Evolutionary conservation across 2,329 filamentous ascomycete genomes (phyloP).

Genomic region (Shiraia sp.): DNA sequence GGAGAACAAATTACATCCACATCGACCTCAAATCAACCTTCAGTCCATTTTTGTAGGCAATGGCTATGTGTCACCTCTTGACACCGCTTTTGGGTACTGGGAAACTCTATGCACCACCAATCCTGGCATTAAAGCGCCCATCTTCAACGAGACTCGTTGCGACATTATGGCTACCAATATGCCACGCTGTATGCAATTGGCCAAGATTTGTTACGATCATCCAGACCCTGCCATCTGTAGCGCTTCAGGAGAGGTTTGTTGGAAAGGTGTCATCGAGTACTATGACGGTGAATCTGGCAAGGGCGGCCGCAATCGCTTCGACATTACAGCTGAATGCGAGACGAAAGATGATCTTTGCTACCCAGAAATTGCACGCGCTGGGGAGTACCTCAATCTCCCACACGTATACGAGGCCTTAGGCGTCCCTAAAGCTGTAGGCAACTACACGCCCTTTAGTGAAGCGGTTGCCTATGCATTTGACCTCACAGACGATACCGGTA

Average conservation of each 20-base stretch:
- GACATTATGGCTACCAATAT: constrained; percentile 52
- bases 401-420: constrained; percentile 38
- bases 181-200: constrained; percentile 51
- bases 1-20: constrained; percentile 49
- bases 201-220: constrained; percentile 45
- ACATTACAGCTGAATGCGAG: constrained; percentile 48
- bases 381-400: constrained; percentile 41
- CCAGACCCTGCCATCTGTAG: constrained; percentile 49
- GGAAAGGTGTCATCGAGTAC: constrained; percentile 43
- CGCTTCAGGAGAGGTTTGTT: constrained; percentile 44
- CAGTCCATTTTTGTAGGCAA: constrained; percentile 54
- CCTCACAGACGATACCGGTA: constrained; percentile 29
- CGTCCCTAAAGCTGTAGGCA: constrained; percentile 37
- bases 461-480: constrained; percentile 33
- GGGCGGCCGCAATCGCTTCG: constrained; percentile 49
- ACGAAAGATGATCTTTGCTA: constrained; percentile 47
- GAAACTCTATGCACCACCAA: constrained; percentile 54
- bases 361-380: constrained; percentile 29
- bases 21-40: constrained; percentile 48
- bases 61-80: constrained; percentile 49
- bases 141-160: constrained; percentile 53
- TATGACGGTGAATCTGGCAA: constrained; percentile 48
- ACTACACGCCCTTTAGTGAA: constrained; percentile 33
- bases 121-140: constrained; percentile 46
- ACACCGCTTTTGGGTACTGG: constrained; percentile 51